Evolutionary conservation across 1,284 basidiomycete species (phyloP), one percentile per base, ranked within the genome.

Genomic region (Cutaneotrichosporon cavernicola): DNA sequence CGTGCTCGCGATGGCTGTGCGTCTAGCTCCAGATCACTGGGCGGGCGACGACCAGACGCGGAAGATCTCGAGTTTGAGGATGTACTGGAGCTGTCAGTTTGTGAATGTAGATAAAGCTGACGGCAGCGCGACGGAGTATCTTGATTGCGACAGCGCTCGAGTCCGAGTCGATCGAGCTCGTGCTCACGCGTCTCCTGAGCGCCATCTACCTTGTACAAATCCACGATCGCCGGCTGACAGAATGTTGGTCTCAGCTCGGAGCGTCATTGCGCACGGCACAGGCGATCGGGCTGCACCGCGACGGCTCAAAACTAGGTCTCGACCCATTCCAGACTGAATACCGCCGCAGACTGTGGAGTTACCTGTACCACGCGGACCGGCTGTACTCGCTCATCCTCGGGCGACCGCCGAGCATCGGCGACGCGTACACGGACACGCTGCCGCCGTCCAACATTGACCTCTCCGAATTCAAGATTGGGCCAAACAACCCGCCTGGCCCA

Each of bases 171-270:
- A 79, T 95, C 57, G 92, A 95, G 73, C 87, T 94, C 64, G 90
- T 96, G n/a, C 82, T 94, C 7, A 90, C 91, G 30, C 87, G 92
- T 32, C 83, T 96, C 64, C 81, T 96, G 91, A 92, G 90, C 67
- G 90, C 92, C 26, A 87, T 95, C 60, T 97, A 96, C 80, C 83
- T 97, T 60, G 92, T 92, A 2, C 89, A 95, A 58, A 78, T 82
- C 30, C 81, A 82, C 60, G 81, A 82, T 66, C 73, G 81, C 14
- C 76, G 81, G 34, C 61, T 80, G 34, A 81, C 79, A 6, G 94
- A 97, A 81, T 94, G 92, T 74, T 97, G 95, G 93, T 93, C 91
- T 74, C 91, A 95, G 73, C 84, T 97, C 13, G 94, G 94, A 56
- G 92, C 92, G 1, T 92, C 92, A 47, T 88, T 97, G 21, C 84